Evolutionary conservation across 805 yeast genomes (phyloP), one percentile per base, ranked within the genome.

Genomic region (Candida yuanshanica): DNA sequence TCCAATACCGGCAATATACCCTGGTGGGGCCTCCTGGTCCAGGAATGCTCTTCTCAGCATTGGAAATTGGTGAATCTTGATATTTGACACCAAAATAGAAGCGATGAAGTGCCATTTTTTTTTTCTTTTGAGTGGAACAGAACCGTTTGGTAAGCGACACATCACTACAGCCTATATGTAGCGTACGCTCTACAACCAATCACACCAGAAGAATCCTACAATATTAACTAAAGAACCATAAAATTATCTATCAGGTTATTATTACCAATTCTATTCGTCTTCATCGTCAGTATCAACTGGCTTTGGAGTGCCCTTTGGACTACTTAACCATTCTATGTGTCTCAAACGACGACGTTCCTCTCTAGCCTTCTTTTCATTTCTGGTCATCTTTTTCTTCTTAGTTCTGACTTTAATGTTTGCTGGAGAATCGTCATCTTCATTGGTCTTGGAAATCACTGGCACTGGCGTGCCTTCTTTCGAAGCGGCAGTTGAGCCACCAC

Each of bases 281-380:
- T 91, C 98, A 49, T 87, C 96, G 59, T 93, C 98, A 29, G 97
- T 83, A 58, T 93, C 95, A 23, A 72, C 79, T 5, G 96, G 95
- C 62, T 84, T 85, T 53, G 98, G 98, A 17, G 99, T 93, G 24
- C 99, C 99, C 79, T 93, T 93, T 51, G 99, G 96, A 55, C 95
- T 79, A 53, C 81, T 82, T 60, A 91, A 75, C 99, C 99, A 91
- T 55, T 86, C 96, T 41, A 91, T 72, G 64, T 91, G 85, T 67
- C 98, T 81, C 64, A 88, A 68, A 67, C 99, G 82, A 70, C 98
- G 84, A 71, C 98, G 82, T 64, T 85, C 95, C 29, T 83, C 95
- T 66, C 90, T 89, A 35, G 72, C 68, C 70, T 91, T 91, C 81
- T 87, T 81, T 58, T 91, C 97, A 61, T 91, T 91, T 77, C 99